Conservation (phyloP, 2,329 filamentous ascomycete genomes). For the Colletotrichum noveboracense region DNA sequence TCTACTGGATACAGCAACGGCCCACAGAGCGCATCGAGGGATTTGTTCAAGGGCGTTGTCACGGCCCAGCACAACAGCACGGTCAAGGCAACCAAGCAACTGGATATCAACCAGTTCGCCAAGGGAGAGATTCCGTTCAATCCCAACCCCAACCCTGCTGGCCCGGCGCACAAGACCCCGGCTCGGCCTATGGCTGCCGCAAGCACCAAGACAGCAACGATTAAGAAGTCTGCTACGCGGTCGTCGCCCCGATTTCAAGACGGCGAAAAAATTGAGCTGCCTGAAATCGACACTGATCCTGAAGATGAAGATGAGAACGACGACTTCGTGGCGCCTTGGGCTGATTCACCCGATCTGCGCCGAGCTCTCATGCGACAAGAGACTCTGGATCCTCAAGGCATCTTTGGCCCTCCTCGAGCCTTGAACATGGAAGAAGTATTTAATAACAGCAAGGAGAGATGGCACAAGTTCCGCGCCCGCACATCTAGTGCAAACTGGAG, state of each 20-base stretch:
- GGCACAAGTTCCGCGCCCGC: slow-evolving; percentile 86
- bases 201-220: slow-evolving; percentile 58
- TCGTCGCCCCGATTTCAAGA: slow-evolving; percentile 87
- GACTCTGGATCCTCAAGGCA: slow-evolving; percentile 78
- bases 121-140: slow-evolving; percentile 92
- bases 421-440: slow-evolving; percentile 98
- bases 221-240: slow-evolving; percentile 61
- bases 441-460: slow-evolving; percentile 82
- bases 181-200: slow-evolving; percentile 56
- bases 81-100: slow-evolving; percentile 67
- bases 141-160: slow-evolving; percentile 64
- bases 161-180: slow-evolving; percentile 71
- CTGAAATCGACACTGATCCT: slow-evolving; percentile 94
- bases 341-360: slow-evolving; percentile 83
- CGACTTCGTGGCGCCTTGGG: slow-evolving; percentile 80
- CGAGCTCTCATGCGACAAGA: slow-evolving; percentile 82
- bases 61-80: slow-evolving; percentile 72
- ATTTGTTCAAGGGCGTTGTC: slow-evolving; percentile 70
- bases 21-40: slow-evolving; percentile 56
- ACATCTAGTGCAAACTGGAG: slow-evolving; percentile 97
- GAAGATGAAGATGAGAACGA: slow-evolving; percentile 80
- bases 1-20: slow-evolving; percentile 66
- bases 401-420: slow-evolving; percentile 88
- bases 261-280: slow-evolving; percentile 88
- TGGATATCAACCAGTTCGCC: slow-evolving; percentile 87